Conservation (phyloP, 2,329 filamentous ascomycete species). For the Cordyceps pruinosa region DNA sequence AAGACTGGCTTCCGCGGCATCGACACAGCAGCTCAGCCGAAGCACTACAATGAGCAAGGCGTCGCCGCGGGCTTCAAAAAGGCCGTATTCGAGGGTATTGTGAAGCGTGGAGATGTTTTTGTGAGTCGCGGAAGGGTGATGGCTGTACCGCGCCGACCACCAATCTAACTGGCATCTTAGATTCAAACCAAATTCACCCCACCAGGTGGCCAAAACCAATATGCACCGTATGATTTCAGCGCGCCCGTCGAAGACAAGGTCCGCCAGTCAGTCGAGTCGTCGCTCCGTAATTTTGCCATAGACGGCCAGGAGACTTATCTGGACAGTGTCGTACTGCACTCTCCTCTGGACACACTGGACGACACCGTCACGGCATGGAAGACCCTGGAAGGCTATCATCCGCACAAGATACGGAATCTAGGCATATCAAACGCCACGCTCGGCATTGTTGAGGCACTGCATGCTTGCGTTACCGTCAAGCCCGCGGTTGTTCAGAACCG, state of each 20-base stretch:
- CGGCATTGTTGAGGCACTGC: slow-evolving; percentile 46
- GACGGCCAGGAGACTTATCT: slow-evolving; percentile 42
- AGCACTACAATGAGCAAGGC: slow-evolving; percentile 67
- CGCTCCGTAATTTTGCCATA: slow-evolving; percentile 55
- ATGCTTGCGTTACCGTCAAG: slow-evolving; percentile 33
- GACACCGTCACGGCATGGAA: slow-evolving; percentile 59
- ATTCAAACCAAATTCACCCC: slow-evolving; percentile 82
- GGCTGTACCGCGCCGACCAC: no score
- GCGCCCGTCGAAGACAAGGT: slow-evolving; percentile 58
- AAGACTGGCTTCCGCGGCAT: slow-evolving; percentile 63
- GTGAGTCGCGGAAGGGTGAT: slow-evolving; percentile 32
- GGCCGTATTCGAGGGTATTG: slow-evolving; percentile 52
- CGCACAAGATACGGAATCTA: slow-evolving; percentile 54
- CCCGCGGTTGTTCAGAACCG: slow-evolving; percentile 67
- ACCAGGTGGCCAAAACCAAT: slow-evolving; percentile 51
- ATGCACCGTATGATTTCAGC: slow-evolving; percentile 54
- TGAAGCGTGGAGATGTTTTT: slow-evolving; percentile 53
- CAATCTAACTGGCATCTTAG: slow-evolving; percentile 28
- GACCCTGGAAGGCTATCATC: slow-evolving; percentile 59
- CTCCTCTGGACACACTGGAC: slow-evolving; percentile 38
- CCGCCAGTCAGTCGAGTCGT: slow-evolving; percentile 58
- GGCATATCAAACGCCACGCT: slow-evolving; percentile 72
- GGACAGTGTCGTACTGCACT: slow-evolving; percentile 69
- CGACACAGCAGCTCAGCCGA: slow-evolving; percentile 73
- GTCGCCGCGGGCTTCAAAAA: slow-evolving; percentile 60